phyloP scores from a whole-genome alignment of 2,329 filamentous ascomycete species.

The Exophiala lecanii-corni region DNA sequence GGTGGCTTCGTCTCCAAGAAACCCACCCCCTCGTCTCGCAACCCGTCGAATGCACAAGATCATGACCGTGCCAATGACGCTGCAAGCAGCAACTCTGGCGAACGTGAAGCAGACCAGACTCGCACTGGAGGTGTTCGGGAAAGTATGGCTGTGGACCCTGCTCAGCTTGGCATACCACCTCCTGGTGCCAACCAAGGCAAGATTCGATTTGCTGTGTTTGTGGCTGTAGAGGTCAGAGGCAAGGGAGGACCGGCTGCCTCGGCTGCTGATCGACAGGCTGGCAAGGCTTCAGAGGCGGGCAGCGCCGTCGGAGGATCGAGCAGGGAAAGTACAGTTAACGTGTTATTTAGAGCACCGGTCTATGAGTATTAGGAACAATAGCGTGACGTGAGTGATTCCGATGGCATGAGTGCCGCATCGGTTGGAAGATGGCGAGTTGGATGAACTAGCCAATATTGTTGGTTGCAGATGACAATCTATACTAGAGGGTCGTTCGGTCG shows the following conservation, averaged over 20 bases:
- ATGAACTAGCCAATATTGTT: too few species aligned
- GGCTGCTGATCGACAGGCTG: conserved; percentile 5
- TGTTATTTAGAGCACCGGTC: conserved; percentile 70
- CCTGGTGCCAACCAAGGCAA: conserved; percentile 37
- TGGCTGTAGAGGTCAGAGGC: conserved; percentile 69
- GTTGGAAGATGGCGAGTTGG: too few species aligned
- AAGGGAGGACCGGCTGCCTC: conserved; percentile 35
- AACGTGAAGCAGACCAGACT: conserved; percentile 12
- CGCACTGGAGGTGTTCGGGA: conserved; percentile 14
- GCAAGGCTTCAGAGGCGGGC: conserved; percentile 15
- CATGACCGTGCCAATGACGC: conserved; percentile 28
- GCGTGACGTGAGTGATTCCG: too few species aligned
- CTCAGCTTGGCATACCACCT: conserved; percentile 8
- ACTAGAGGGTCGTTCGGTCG: too few species aligned
- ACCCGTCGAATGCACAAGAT: background rate
- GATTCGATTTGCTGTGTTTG: conserved; percentile 71
- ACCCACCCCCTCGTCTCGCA: conserved; percentile 18
- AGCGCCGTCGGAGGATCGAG: conserved; percentile 16
- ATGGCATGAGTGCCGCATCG: too few species aligned
- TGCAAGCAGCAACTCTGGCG: conserved; percentile 14
- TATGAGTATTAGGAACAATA: conserved; percentile 40
- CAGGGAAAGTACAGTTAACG: conserved; percentile 43
- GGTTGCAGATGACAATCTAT: too few species aligned
- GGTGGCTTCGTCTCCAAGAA: conserved; percentile 39
- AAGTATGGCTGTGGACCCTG: conserved; percentile 17